Evolutionary conservation across 2,329 filamentous ascomycete genomes (phyloP).

Genomic region (Sporothrix inflata): DNA sequence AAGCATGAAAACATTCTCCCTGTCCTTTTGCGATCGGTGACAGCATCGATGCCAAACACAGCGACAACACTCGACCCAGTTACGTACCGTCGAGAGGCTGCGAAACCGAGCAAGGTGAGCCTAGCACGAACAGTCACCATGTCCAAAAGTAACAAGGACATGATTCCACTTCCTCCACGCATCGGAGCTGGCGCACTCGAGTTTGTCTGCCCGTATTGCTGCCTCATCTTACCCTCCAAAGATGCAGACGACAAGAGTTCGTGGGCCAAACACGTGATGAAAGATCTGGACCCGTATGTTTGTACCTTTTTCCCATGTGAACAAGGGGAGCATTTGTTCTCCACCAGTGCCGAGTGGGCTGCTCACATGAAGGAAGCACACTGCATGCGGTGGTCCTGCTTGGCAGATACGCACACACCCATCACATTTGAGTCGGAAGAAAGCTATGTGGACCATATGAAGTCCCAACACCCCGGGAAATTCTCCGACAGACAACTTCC

Average conservation of each 20-base stretch:
- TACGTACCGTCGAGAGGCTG: neutral
- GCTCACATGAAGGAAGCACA: neutral
- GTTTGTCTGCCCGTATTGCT: neutral
- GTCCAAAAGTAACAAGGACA: neutral
- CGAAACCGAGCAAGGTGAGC: neutral
- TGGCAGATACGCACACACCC: neutral
- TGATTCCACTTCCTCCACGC: neutral
- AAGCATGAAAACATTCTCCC: neutral
- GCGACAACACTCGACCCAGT: neutral
- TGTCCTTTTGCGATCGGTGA: neutral
- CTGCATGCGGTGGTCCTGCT: neutral
- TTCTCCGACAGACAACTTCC: neutral
- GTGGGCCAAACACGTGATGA: neutral
- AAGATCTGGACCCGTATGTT: neutral
- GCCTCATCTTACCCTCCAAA: neutral
- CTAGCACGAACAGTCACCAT: neutral
- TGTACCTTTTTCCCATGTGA: neutral
- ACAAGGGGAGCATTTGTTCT: neutral
- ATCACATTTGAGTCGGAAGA: neutral
- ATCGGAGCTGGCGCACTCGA: neutral
- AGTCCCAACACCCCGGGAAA: neutral
- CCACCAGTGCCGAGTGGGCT: neutral
- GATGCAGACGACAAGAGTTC: neutral
- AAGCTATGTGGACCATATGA: neutral
- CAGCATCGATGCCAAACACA: neutral